phyloP scores from a whole-genome alignment of 2,329 filamentous ascomycete species.

The Daldinia sp. region DNA sequence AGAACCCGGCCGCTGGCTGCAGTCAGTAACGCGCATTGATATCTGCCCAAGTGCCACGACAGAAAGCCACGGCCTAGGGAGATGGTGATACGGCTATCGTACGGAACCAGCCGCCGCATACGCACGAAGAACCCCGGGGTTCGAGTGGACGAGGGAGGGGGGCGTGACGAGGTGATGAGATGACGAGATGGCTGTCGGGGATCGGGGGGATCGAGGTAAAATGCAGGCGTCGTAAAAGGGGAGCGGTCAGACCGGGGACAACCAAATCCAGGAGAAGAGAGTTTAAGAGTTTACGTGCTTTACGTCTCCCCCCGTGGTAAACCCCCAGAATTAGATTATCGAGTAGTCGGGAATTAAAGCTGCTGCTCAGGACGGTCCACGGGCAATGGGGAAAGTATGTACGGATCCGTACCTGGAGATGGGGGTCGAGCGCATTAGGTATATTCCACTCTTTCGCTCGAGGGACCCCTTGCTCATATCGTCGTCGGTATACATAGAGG shows the following conservation, averaged over 20 bases:
- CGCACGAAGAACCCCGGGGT: neutral
- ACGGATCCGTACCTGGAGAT: too few relatives aligned
- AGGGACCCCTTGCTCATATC: neutral
- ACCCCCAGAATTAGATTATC: neutral
- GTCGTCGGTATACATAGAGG: neutral
- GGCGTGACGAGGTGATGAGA: neutral
- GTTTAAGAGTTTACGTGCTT: neutral
- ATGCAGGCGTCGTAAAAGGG: conserved; percentile 16
- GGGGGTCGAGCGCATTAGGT: conserved; percentile 12
- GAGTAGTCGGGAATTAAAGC: neutral
- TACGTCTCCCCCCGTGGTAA: neutral
- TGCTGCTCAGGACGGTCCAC: neutral
- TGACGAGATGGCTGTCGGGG: neutral
- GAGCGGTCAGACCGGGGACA: conserved; percentile 1
- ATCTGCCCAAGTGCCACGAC: conserved; percentile 21
- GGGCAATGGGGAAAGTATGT: conserved; percentile 1
- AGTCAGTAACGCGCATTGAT: conserved; percentile 28
- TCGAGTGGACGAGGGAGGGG: conserved; percentile 3
- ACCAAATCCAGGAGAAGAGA: neutral
- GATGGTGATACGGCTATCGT: conserved; percentile 3
- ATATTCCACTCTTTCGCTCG: neutral
- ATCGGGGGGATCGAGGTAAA: conserved; percentile 7
- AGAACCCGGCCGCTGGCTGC: conserved; percentile 20
- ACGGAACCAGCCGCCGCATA: neutral
- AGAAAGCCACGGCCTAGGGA: neutral